Evolutionary conservation across 75 land plant genomes (phyloP).

Genomic region (Picea sitchensis): DNA sequence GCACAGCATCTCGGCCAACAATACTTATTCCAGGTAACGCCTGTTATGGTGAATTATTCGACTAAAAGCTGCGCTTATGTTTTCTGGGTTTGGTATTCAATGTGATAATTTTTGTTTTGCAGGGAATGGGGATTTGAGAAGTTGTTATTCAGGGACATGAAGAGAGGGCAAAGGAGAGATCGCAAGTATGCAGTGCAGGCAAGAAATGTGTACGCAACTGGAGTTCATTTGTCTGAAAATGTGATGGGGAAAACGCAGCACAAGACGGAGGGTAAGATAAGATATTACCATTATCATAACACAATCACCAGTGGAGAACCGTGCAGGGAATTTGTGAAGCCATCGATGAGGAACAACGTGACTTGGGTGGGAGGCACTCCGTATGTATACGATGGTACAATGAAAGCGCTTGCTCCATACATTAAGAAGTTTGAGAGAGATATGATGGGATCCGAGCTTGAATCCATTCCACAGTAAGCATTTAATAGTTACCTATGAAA

Average conservation of each 20-base stretch:
- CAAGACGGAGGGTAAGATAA: constrained; percentile 37
- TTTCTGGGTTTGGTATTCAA: too few relatives aligned
- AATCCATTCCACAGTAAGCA: background rate
- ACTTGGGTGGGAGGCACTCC: constrained; percentile 33
- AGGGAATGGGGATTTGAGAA: constrained; percentile 94
- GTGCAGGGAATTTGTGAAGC: constrained; percentile 41
- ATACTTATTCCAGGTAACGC: background rate
- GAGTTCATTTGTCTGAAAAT: constrained; percentile 82
- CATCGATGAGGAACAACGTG: constrained; percentile 14
- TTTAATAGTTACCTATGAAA: too few relatives aligned
- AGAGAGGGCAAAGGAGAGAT: constrained; percentile 59
- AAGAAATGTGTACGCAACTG: constrained; percentile 61
- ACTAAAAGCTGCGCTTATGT: too few relatives aligned
- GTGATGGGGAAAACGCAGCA: constrained; percentile 44
- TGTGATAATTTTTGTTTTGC: background rate
- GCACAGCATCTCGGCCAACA: background rate
- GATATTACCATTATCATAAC: constrained; percentile 80
- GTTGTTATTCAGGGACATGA: constrained; percentile 64
- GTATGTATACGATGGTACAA: constrained; percentile 45
- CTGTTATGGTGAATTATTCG: background rate
- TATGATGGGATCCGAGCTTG: constrained; percentile 39
- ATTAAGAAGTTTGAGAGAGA: constrained; percentile 57
- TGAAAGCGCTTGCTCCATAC: constrained; percentile 30
- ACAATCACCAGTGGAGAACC: constrained; percentile 55
- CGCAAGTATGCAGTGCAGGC: constrained; percentile 88